Base-by-base conservation (phyloP, 306 rosid genomes). In the Cicer judaicum region DNA sequence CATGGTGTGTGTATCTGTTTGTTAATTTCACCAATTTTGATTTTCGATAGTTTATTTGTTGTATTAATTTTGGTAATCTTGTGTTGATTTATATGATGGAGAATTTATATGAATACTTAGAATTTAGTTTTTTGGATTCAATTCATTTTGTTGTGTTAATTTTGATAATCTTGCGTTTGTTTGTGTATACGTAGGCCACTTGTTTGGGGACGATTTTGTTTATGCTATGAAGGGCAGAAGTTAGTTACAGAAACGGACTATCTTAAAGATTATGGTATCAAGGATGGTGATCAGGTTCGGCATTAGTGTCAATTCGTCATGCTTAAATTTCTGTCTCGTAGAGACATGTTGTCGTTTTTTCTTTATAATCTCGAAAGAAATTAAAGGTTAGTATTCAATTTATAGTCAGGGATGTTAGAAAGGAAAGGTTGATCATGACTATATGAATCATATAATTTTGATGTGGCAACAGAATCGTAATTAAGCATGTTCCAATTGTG, bases 181-280 rank as follows among this genome's bases (percentile, higher is more conserved):
- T 82, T 55, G 7, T 78, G 41, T 78, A 80, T 55, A 5, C 79
- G 83, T 2, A 93, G 98, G 98, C 78, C 84, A 18, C 96, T 83
- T 63, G 88, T 93, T 48, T 93, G 98, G 98, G 89, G 96, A 42
- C 87, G 85, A 82, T 91, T 93, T 85, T 93, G 97, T 87, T 86
- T 91, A 80, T 82, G 90, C 85, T 89, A 72, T 76, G 83, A 77
- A 54, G 96, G 85, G 78, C 90, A 75, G 56, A 91, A 89, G 82
- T 79, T 93, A 77, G 60, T 91, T 34, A 39, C 79, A 5, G 96
- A 88, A 49, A 68, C 79, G 2, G 87, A 87, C 60, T 70, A 49
- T 73, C 78, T 93, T 73, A 79, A 66, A 81, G 78, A 83, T 64
- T 86, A 83, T 60, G 91, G 96, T 61, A 81, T 93, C 78, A 86